These are phyloP conservation scores for Chalciporus piperatus DNA, from an alignment of 768 basidiomycete genomes.

Conservation along the genomic window DNA sequence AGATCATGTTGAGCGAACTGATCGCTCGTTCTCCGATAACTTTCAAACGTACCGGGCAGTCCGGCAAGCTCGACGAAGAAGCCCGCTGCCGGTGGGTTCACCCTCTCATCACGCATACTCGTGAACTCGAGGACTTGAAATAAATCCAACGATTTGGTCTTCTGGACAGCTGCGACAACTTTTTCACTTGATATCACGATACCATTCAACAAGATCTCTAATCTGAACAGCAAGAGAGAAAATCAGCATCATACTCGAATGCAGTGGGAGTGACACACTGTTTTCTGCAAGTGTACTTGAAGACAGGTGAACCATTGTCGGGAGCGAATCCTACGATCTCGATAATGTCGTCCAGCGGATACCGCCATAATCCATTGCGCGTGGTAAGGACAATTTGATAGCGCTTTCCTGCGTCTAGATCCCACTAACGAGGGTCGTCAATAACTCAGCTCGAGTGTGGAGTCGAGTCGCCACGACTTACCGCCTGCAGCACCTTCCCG, in stretches of 20 bases:
- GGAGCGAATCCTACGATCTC: conserved; percentile 14
- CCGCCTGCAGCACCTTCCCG: conserved; percentile 3
- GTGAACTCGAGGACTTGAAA: conserved; percentile 11
- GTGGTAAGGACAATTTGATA: conserved; percentile 15
- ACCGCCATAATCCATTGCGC: conserved; percentile 16
- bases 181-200: conserved; percentile 2
- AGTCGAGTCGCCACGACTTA: not conserved
- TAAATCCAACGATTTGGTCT: conserved; percentile 4
- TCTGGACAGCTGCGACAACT: conserved; percentile 1
- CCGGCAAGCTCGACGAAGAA: too few species aligned
- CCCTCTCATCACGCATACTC: conserved; percentile 2
- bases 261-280: not conserved
- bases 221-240: not conserved
- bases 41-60: too few species aligned
- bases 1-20: too few species aligned
- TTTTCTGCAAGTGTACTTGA: conserved; percentile 11
- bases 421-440: conserved; percentile 1
- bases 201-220: conserved; percentile 2
- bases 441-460: not conserved
- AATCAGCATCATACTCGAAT: not conserved
- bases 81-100: too few species aligned
- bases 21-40: too few species aligned
- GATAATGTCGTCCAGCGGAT: conserved; percentile 14
- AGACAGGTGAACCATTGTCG: conserved; percentile 5
- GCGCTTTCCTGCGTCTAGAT: conserved; percentile 3